Evolutionary conservation across 2,329 filamentous ascomycete genomes (phyloP).

Genomic region (Xylaria digitata): DNA sequence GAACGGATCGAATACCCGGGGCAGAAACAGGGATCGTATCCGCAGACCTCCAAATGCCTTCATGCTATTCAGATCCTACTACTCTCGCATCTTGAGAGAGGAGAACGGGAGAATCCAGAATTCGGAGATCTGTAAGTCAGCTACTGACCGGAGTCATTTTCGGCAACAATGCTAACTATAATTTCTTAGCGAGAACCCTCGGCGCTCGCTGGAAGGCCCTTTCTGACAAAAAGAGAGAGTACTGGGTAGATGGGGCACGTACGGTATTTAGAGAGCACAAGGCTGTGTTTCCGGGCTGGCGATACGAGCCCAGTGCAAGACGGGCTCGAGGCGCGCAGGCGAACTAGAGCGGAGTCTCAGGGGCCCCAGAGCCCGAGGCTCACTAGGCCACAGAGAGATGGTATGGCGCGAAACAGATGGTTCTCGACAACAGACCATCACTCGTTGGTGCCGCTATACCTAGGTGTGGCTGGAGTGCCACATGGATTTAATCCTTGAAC

Average conservation of each 20-base stretch:
- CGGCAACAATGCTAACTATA: conserved; percentile 1
- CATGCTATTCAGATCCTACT: background rate
- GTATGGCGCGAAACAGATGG: no score
- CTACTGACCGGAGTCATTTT: background rate
- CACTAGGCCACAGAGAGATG: no score
- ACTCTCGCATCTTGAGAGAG: background rate
- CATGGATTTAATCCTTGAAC: no score
- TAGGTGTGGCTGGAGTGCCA: no score
- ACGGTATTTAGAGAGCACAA: no score
- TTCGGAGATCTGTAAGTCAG: background rate
- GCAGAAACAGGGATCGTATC: background rate
- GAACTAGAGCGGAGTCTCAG: background rate
- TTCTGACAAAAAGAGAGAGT: background rate
- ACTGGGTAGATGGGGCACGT: background rate
- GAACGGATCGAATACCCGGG: no score
- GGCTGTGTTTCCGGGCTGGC: no score
- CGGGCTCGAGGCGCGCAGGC: no score
- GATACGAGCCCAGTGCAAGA: no score
- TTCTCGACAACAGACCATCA: no score
- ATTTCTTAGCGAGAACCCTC: background rate
- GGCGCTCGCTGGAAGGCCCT: background rate
- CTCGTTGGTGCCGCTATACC: no score
- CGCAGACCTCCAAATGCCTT: background rate
- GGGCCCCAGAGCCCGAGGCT: background rate
- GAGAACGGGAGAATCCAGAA: background rate